Evolutionary conservation across 192 early-diverging fungal genomes (phyloP).

Genomic region (Thamnidium elegans): DNA sequence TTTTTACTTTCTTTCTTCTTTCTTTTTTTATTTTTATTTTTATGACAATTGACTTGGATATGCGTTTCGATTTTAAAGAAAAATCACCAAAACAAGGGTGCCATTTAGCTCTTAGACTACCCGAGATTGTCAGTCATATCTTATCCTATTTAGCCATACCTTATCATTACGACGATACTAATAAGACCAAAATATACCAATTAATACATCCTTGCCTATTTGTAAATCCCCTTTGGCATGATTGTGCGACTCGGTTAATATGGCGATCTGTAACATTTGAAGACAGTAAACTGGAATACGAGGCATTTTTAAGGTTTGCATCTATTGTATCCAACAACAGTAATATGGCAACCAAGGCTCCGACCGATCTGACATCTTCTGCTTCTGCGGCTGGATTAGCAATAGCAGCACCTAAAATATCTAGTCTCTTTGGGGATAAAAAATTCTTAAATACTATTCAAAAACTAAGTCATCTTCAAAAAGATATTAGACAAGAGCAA

Average conservation of each 20-base stretch:
- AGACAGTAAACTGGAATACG: constrained; percentile 21
- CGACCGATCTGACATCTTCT: too few species aligned
- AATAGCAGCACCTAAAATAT: neutral
- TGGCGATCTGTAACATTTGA: constrained; percentile 35
- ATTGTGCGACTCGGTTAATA: constrained; percentile 30
- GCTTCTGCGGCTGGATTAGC: neutral
- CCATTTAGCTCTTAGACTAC: constrained; percentile 9
- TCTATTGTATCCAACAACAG: neutral
- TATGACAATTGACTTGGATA: too few species aligned
- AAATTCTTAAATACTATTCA: neutral
- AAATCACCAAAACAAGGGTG: neutral
- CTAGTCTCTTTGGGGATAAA: too few species aligned
- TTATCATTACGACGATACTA: neutral
- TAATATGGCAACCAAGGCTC: neutral
- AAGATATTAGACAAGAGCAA: too few species aligned
- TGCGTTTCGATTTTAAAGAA: neutral
- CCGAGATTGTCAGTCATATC: constrained; percentile 29
- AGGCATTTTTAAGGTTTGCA: constrained; percentile 15
- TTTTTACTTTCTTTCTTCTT: constrained; percentile 1
- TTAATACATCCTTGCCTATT: constrained; percentile 21
- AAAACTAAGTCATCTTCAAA: neutral
- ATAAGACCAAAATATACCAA: constrained; percentile 8
- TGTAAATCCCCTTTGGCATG: constrained; percentile 36
- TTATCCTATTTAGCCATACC: constrained; percentile 38
- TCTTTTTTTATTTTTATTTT: neutral